Evolutionary conservation across 2,329 filamentous ascomycete species (phyloP).

Genomic region (Lecanoromycetidae sp.): DNA sequence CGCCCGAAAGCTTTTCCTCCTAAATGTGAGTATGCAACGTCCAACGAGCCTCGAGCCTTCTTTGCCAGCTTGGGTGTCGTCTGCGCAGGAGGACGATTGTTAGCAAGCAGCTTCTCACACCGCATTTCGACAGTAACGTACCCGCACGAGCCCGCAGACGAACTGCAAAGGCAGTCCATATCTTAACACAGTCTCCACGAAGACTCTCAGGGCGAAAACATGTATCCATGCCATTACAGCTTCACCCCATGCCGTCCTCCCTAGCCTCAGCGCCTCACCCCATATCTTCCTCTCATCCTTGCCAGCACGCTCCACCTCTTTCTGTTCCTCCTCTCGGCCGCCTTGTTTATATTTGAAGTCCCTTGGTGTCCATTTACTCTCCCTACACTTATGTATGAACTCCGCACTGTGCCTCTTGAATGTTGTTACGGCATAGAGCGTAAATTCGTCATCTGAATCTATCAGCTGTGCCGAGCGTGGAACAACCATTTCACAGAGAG

Average conservation of each 20-base stretch:
- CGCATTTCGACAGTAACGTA: conserved; percentile 40
- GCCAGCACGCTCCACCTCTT: conserved; percentile 68
- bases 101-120: no score
- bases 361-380: conserved; percentile 86
- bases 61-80: conserved; percentile 70
- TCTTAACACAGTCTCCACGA: conserved; percentile 93
- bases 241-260: conserved; percentile 88
- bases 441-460: conserved; percentile 78
- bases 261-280: conserved; percentile 78
- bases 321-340: conserved; percentile 75
- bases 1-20: conserved; percentile 87
- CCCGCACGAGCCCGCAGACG: conserved; percentile 72
- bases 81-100: conserved; percentile 37
- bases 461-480: conserved; percentile 73
- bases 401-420: conserved; percentile 87
- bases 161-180: conserved; percentile 90
- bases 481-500: conserved; percentile 79
- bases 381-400: conserved; percentile 82
- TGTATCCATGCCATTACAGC: conserved; percentile 94
- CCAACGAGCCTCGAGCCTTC: conserved; percentile 67
- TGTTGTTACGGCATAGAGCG: conserved; percentile 73
- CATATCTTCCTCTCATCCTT: conserved; percentile 84
- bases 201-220: conserved; percentile 78
- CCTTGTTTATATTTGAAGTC: conserved; percentile 91
- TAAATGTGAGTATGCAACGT: conserved; percentile 77